phyloP scores from a whole-genome alignment of 2,329 filamentous ascomycete genomes.

The Malbranchea zuffiana region DNA sequence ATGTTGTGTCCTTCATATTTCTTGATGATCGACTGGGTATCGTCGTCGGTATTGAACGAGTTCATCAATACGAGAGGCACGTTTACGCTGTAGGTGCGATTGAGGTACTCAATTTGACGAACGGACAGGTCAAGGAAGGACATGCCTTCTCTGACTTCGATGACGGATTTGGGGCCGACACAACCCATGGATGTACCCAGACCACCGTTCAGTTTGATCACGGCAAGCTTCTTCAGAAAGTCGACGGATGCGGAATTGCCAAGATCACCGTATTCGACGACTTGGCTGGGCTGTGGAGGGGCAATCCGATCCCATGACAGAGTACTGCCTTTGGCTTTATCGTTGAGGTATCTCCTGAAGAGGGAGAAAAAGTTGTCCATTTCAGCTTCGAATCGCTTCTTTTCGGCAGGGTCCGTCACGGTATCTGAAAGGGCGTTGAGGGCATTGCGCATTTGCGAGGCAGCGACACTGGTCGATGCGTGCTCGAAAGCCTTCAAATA shows the following conservation, averaged over 20 bases:
- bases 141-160: constrained; percentile 99
- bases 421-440: constrained; percentile 86
- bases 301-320: constrained; percentile 96
- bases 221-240: constrained; percentile 94
- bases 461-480: constrained; percentile 94
- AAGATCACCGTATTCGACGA: constrained; percentile 87
- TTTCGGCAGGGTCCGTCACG: constrained; percentile 63
- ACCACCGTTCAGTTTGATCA: constrained; percentile 98
- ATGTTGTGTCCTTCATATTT: constrained; percentile 99
- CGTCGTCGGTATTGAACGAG: constrained; percentile 99
- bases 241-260: constrained; percentile 80
- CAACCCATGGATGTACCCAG: constrained; percentile 99
- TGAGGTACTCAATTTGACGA: constrained; percentile 97
- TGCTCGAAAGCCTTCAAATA: constrained; percentile 81
- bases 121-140: constrained; percentile 98
- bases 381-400: constrained; percentile 88
- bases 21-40: constrained; percentile 98
- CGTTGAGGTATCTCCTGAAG: constrained; percentile 95
- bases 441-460: constrained; percentile 97
- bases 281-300: constrained; percentile 83
- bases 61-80: constrained; percentile 99
- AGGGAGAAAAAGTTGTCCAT: constrained; percentile 99
- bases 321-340: constrained; percentile 95
- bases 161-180: constrained; percentile 97
- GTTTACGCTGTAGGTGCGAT: constrained; percentile 94